Conservation (phyloP, 2,329 filamentous ascomycete species). For the Aspergillus sp. region DNA sequence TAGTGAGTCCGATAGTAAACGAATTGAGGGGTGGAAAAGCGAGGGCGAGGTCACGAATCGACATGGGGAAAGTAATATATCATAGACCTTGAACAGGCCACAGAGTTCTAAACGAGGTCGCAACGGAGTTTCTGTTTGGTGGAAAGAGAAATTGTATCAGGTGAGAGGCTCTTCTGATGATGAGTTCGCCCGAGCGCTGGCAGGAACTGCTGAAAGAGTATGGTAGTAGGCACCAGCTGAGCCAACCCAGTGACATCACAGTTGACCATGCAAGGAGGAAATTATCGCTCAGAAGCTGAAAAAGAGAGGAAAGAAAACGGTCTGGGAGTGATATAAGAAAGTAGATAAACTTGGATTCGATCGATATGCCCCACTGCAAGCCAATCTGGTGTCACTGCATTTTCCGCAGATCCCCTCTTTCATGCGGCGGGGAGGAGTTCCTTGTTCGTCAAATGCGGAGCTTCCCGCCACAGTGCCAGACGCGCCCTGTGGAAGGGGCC, state of each 20-base stretch:
- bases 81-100: conserved; percentile 31
- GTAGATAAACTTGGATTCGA: conserved; percentile 6
- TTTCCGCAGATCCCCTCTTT: background rate
- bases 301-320: background rate
- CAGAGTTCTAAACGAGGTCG: conserved; percentile 30
- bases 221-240: conserved; percentile 28
- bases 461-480: conserved; percentile 1
- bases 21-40: conserved; percentile 13
- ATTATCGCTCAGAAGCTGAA: background rate
- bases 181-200: conserved; percentile 11
- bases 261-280: conserved; percentile 8
- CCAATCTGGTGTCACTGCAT: background rate
- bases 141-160: conserved; percentile 30
- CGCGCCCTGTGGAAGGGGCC: conserved; percentile 17
- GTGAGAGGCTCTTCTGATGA: conserved; percentile 26
- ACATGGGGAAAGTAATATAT: conserved; percentile 31
- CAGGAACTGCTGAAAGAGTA: conserved; percentile 8
- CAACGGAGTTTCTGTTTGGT: conserved; percentile 15
- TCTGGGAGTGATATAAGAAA: conserved; percentile 10
- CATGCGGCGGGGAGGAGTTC: background rate
- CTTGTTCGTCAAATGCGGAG: conserved; percentile 25
- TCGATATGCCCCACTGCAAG: conserved; percentile 5
- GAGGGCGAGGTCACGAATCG: conserved; percentile 18
- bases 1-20: conserved; percentile 9
- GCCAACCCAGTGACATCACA: conserved; percentile 28